Base-by-base conservation (phyloP, 768 basidiomycete species). In the Leccinum subtestaceum region DNA sequence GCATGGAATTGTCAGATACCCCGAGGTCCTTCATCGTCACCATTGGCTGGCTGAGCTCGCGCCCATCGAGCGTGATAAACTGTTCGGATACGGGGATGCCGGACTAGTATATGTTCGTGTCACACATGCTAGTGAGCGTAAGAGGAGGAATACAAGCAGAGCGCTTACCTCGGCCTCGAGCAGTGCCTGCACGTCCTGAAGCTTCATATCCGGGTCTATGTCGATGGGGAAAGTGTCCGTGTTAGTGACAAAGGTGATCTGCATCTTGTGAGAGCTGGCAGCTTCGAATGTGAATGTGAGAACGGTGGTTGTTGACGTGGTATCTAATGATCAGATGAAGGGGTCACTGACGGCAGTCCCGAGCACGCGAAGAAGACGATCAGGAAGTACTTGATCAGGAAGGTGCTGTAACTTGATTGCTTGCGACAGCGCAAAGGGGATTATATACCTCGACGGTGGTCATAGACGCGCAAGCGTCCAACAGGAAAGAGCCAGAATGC, bases 151-250 rank as follows among this genome's bases (percentile, higher is more conserved):
- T 47, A 29, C 10, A 23, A 23, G 17, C 19, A 32, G 53, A 19
- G 46, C n/a, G 70, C 87, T 72, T 71, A 94, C 96, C 84, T 98
- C 95, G 0, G 89, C 95, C 74, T 97, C 94, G n/a, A 97, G 80
- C 55, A 98, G 78, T 12, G 93, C 96, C 83, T 89, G 89, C 38
- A 98, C 87, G 71, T 95, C 90, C 78, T 93, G 91, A 29, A 98
- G 83, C 72, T 92, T 87, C 91, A 98, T 95, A 55, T 81, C 82
- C 1, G 91, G 83, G 75, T 95, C 93, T 64, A 97, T 92, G 69
- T 98, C 95, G 53, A 96, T 76, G 43, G 74, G 67, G 64, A 82
- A 90, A 1, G 80, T 76, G 57, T 86, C 89, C 21, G 81, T 61
- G 62, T 91, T 89, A 52, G 78, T 89, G 47, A 85, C 74, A 68